phyloP scores from a whole-genome alignment of 768 basidiomycete genomes.

The Tulasnella sp. region DNA sequence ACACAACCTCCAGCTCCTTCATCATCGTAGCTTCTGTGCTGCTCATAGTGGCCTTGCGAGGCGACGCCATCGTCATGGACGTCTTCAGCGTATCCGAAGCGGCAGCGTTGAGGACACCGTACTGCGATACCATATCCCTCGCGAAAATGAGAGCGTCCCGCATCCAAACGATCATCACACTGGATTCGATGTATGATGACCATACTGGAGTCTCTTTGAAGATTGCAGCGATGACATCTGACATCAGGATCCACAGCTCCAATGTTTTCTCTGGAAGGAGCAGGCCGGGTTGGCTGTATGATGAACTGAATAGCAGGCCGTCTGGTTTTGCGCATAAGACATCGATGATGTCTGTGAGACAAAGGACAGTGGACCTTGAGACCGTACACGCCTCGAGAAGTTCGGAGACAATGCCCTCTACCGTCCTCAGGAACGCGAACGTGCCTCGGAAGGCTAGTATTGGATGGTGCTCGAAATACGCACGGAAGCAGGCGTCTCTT shows the following conservation, averaged over 20 bases:
- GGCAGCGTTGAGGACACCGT: slow-evolving; percentile 67
- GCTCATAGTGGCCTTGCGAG: slow-evolving; percentile 24
- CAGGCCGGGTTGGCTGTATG: slow-evolving; percentile 40
- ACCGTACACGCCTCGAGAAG: slow-evolving; percentile 79
- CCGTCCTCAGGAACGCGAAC: slow-evolving; percentile 52
- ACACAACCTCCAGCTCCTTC: slow-evolving; percentile 59
- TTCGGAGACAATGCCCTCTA: slow-evolving; percentile 45
- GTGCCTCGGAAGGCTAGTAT: slow-evolving; percentile 60
- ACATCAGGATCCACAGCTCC: slow-evolving; percentile 75
- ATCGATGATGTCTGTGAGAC: slow-evolving; percentile 86
- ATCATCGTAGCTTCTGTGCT: slow-evolving; percentile 68
- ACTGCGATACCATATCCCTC: slow-evolving; percentile 69
- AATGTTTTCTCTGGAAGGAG: slow-evolving; percentile 45
- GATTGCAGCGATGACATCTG: slow-evolving; percentile 64
- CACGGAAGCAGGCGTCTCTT: slow-evolving; percentile 77
- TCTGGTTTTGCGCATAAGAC: slow-evolving; percentile 63
- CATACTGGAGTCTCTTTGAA: slow-evolving; percentile 77
- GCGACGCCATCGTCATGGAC: slow-evolving; percentile 28
- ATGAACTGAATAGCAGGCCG: slow-evolving; percentile 51
- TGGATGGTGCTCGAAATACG: slow-evolving; percentile 56
- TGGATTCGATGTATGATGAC: slow-evolving; percentile 67
- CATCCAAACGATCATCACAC: slow-evolving; percentile 95
- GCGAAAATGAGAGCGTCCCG: slow-evolving; percentile 93
- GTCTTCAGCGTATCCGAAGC: slow-evolving; percentile 19
- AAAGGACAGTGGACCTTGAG: slow-evolving; percentile 84